Evolutionary conservation across 2,329 filamentous ascomycete genomes (phyloP).

Genomic region (Pseudogymnoascus sp.): DNA sequence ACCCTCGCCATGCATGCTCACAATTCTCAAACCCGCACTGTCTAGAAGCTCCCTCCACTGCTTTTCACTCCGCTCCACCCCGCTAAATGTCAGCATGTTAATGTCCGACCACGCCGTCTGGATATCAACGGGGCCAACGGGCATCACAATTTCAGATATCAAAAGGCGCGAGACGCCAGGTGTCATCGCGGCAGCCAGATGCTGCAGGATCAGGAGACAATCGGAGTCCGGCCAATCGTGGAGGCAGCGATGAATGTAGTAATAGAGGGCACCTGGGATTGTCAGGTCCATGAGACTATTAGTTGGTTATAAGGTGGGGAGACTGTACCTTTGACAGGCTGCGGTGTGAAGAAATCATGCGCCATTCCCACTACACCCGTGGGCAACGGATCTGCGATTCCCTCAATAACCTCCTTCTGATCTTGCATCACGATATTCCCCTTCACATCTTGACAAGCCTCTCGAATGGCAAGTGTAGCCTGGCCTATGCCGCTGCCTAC

Average conservation of each 20-base stretch:
- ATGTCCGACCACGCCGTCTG: conserved; percentile 12
- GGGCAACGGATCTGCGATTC: neutral
- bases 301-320: neutral
- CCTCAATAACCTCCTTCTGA: conserved; percentile 14
- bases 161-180: conserved; percentile 22
- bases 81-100: conserved; percentile 14
- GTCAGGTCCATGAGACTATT: conserved; percentile 2
- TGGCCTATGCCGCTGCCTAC: conserved; percentile 17
- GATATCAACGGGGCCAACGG: conserved; percentile 5
- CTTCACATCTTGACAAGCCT: conserved; percentile 6
- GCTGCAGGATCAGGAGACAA: conserved; percentile 26
- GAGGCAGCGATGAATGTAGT: conserved; percentile 31
- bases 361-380: conserved; percentile 21
- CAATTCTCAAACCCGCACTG: conserved; percentile 6
- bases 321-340: conserved; percentile 24
- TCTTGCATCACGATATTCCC: conserved; percentile 22
- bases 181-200: conserved; percentile 26
- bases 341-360: conserved; percentile 29
- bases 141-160: conserved; percentile 25
- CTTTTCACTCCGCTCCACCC: conserved; percentile 12
- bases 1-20: neutral
- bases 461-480: conserved; percentile 12
- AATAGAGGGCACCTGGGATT: conserved; percentile 24
- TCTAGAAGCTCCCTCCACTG: conserved; percentile 13
- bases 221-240: conserved; percentile 33